Conservation (phyloP, 176 grass and related monocot species). For the Alopecurus myosuroides region DNA sequence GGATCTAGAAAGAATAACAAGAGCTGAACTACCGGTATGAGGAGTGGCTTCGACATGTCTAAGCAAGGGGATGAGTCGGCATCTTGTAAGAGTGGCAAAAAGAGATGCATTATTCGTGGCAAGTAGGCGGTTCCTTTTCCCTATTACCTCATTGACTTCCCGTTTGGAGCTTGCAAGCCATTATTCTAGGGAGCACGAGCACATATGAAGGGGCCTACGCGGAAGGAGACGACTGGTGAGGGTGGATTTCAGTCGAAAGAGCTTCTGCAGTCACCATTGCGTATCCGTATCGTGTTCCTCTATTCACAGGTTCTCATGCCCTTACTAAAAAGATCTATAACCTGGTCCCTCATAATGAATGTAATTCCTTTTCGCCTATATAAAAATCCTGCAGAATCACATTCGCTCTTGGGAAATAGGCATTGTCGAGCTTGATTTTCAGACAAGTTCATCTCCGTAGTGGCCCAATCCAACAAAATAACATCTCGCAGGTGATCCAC, state of each 20-base stretch:
- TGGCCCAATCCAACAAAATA: no score
- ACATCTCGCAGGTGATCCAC: no score
- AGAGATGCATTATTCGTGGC: neutral
- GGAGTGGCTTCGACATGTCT: neutral
- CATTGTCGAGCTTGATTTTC: no score
- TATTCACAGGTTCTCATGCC: neutral
- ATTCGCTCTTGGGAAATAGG: no score
- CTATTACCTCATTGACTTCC: neutral
- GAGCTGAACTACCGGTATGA: neutral
- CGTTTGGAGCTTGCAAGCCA: neutral
- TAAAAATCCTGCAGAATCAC: no score
- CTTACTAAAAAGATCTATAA: neutral
- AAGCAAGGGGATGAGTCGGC: neutral
- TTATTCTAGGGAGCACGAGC: no score
- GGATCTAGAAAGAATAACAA: neutral
- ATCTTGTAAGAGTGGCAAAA: neutral
- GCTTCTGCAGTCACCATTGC: neutral
- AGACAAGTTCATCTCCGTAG: no score
- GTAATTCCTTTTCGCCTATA: neutral
- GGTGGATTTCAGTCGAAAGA: no score
- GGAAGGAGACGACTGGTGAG: no score
- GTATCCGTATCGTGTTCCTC: neutral
- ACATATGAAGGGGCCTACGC: no score
- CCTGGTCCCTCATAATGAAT: neutral
- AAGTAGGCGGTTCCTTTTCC: neutral